Percentiles rank a stretch among this genome's conserved stretches.
Evolutionary conservation across 2,329 filamentous ascomycete species (phyloP).

Genomic region (Akanthomyces uredinophilus): DNA sequence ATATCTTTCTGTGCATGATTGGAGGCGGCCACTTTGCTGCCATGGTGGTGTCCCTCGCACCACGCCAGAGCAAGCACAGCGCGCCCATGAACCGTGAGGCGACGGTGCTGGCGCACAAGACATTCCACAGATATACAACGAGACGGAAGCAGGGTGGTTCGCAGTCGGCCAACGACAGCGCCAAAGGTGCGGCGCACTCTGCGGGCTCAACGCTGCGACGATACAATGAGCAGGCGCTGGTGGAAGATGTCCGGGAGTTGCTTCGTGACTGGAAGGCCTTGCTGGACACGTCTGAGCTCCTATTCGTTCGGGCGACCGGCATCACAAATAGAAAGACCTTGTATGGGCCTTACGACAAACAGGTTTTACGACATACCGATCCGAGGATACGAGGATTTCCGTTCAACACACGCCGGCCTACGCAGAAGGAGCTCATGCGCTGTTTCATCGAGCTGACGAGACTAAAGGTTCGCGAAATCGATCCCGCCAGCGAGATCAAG

Average conservation of each 20-base stretch:
- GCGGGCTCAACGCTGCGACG: conserved; percentile 84
- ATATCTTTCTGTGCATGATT: conserved; percentile 97
- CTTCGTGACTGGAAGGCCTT: conserved; percentile 79
- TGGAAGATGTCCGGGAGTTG: conserved; percentile 79
- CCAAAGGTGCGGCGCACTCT: conserved; percentile 92
- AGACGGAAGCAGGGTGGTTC: conserved; percentile 92
- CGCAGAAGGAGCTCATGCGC: conserved; percentile 90
- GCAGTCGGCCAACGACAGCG: conserved; percentile 87
- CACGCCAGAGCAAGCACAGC: conserved; percentile 66
- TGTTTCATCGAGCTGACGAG: conserved; percentile 91
- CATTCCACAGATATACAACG: conserved; percentile 95
- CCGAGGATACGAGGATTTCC: conserved; percentile 79
- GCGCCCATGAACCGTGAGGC: conserved; percentile 79
- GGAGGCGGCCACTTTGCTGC: conserved; percentile 96
- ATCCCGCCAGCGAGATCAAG: conserved; percentile 55
- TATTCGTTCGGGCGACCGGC: conserved; percentile 88
- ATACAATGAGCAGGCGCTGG: conserved; percentile 88
- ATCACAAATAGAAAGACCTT: conserved; percentile 79
- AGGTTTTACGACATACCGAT: conserved; percentile 76
- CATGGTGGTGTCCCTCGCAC: conserved; percentile 87
- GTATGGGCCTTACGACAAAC: conserved; percentile 86
- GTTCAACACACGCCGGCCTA: conserved; percentile 86
- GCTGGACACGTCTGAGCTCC: conserved; percentile 75
- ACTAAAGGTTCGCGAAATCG: conserved; percentile 75
- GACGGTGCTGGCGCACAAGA: conserved; percentile 89